A percentile compares a stretch with the other conserved stretches of the same genome.
Conservation (phyloP, 768 basidiomycete genomes). For the Hypsizygus marmoreus region DNA sequence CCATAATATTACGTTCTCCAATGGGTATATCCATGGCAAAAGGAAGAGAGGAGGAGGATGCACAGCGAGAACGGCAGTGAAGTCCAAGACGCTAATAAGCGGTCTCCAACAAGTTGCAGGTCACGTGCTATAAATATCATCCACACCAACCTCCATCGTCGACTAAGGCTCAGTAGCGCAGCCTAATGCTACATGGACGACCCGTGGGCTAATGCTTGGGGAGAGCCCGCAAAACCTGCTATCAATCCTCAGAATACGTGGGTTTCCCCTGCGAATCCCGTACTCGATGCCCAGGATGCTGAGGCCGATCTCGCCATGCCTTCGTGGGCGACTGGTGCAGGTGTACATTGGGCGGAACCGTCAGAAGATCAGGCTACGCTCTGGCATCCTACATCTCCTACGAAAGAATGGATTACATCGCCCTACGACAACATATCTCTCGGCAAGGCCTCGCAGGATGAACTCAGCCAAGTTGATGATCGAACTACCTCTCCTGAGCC, state of each 20-base stretch:
- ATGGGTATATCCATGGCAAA: constrained; percentile 36
- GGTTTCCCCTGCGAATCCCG: constrained; percentile 7
- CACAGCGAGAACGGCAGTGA: neutral
- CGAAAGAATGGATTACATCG: constrained; percentile 35
- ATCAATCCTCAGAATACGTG: constrained; percentile 1
- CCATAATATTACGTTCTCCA: constrained; percentile 44
- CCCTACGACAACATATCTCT: constrained; percentile 44
- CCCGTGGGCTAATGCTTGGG: constrained; percentile 76
- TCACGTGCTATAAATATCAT: constrained; percentile 15
- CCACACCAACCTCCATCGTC: constrained; percentile 1
- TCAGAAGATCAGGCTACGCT: constrained; percentile 38
- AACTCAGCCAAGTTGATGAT: constrained; percentile 7
- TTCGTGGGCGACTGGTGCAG: constrained; percentile 54
- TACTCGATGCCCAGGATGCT: constrained; percentile 29
- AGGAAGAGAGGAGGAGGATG: neutral
- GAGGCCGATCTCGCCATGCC: constrained; percentile 60
- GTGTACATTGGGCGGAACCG: constrained; percentile 49
- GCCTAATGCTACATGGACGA: constrained; percentile 56
- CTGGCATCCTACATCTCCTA: constrained; percentile 38
- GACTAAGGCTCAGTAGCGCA: neutral
- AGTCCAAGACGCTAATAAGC: constrained; percentile 3
- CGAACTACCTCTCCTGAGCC: constrained; percentile 12
- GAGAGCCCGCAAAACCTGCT: constrained; percentile 41
- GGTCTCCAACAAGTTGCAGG: neutral
- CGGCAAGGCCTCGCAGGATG: constrained; percentile 23